Evolutionary conservation across 2,329 filamentous ascomycete genomes (phyloP), one percentile per base, ranked within the genome.

Genomic region (Aspergillus novofumigatus): DNA sequence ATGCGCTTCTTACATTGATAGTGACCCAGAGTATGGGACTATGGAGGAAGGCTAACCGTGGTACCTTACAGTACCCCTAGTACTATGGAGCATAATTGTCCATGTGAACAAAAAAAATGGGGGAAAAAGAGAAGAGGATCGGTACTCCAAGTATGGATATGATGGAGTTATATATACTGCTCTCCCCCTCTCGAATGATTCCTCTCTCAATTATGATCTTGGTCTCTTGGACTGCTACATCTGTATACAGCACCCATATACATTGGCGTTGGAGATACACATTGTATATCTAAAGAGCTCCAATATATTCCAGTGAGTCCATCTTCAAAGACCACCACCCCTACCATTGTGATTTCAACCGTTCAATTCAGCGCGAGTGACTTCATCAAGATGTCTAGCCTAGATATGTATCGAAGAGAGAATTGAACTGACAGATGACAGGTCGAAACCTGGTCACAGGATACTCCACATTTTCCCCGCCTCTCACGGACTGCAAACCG

Each of bases 101-200:
- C 69, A 71, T 73, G 70, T 72, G 71, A 71, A 61, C 70, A 62
- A 56, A 38, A 65, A 66, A 66, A 63, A 63, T 35, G 44, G 41
- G 47, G 47, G 20, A 65, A 62, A 60, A 44, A 38, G 29, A 54
- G 55, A 59, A 55, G 38, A 49, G 47, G 54, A 45, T 55, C 53
- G 49, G n/a, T 21, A 53, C 14, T 38, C 32, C 32, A 17, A 3
- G 6, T 38, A 7, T 17, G 32, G 32, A 7, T 17, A 38, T 38
- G 2, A 38, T 7, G 3, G 14, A 38, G 14, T 38, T 38, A 38
- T 38, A 38, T 38, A 38, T 38, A 38, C 32, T 38, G 5, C 32
- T 38, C 32, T 7, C 17, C 14, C 32, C 32, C 14, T 38, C 32
- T 38, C 14, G 32, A 38, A 17, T 3, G 32, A 17, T 38, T 38